Conservation (phyloP, 345 rosid species). For the Gossypium sturtianum region DNA sequence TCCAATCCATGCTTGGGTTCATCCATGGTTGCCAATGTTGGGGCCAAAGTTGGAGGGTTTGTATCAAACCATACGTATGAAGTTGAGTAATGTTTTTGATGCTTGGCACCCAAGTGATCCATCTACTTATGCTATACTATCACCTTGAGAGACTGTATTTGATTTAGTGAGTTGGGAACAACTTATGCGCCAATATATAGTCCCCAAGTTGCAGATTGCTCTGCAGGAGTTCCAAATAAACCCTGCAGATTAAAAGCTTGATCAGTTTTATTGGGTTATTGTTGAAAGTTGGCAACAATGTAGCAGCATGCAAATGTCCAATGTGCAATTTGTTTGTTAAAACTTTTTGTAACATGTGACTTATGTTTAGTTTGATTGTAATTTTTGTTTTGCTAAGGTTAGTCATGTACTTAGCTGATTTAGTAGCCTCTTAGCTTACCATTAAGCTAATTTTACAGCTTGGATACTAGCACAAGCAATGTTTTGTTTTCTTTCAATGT, state of each 20-base stretch:
- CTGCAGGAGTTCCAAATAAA: slow-evolving; percentile 74
- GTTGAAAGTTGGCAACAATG: too few species aligned
- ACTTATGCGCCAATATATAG: slow-evolving; percentile 78
- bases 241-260: slow-evolving; percentile 70
- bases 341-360: too few species aligned
- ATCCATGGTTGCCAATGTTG: slow-evolving; percentile 85
- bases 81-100: slow-evolving; percentile 76
- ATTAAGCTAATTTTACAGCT: too few species aligned
- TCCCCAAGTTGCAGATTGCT: slow-evolving; percentile 82
- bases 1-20: slow-evolving; percentile 90
- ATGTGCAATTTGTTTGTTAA: too few species aligned
- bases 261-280: slow-evolving; percentile 60
- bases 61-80: slow-evolving; percentile 70
- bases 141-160: slow-evolving; percentile 89
- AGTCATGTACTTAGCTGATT: too few species aligned
- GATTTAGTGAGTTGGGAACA: slow-evolving; percentile 84
- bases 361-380: too few species aligned
- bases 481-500: too few species aligned
- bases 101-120: slow-evolving; percentile 89
- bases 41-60: slow-evolving; percentile 71
- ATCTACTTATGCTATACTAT: slow-evolving; percentile 75
- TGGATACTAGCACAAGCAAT: too few species aligned
- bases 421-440: too few species aligned
- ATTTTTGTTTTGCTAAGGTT: too few species aligned
- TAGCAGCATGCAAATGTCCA: too few species aligned